Evolutionary conservation across 129 eudicot species (phyloP), one percentile per base, ranked within the genome.

Genomic region (Lactuca saligna): DNA sequence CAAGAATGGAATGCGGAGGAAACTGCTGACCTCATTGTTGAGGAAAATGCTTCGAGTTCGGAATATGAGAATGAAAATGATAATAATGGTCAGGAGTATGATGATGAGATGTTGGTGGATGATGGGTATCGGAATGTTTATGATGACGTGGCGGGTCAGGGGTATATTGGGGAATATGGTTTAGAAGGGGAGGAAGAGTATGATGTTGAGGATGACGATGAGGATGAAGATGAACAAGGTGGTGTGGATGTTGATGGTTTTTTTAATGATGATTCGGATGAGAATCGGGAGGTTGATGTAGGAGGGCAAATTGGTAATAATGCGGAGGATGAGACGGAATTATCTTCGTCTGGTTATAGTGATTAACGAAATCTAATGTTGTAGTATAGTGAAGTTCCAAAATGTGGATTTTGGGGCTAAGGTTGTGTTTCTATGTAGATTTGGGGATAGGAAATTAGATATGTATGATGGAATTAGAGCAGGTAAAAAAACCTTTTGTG

Each of bases 291-390:
- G 38, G 31, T 25, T 0, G 76, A 72, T 17, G 68, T 59, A 8
- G 85, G 61, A 68, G 85, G 72, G 69, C 66, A 69, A 69, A 55
- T 68, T 57, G 77, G 71, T 46, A 80, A 81, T 53, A 82, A 85
- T 63, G 67, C 78, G 4, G 81, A 79, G 76, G 82, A 75, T 13
- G 75, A 65, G 63, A 81, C 89, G 0, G 91, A 73, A 41, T 80
- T 82, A 17, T 73, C 84, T 15, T 90, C 92, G 4, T 85, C 95
- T 3, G 97, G 81, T 42, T 83, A 85, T 49, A 85, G 95, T 53
- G 86, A 86, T 60, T 85, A 83, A 74, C 29, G 6, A 10, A 62
- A 54, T 46, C 44, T 37, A 59, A 63, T 17, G 57, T 57, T 71
- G 65, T 48, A 80, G 62, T n/a, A 76, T 69, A 15, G 79, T 78